phyloP scores from a whole-genome alignment of 192 early-diverging fungal species.

The Coemansia sp. region DNA sequence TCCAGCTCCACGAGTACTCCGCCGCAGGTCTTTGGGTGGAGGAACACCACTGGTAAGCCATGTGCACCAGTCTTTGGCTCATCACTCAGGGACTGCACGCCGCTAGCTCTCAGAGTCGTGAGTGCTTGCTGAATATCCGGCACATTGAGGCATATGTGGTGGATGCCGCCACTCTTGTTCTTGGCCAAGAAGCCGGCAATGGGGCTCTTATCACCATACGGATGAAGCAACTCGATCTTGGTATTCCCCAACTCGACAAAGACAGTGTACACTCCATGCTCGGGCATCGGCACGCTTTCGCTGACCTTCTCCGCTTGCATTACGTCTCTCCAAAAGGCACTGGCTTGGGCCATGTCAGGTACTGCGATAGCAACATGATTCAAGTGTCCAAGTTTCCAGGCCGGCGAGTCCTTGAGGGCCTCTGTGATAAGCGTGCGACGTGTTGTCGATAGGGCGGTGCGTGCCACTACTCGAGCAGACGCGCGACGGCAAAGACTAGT shows the following conservation, averaged over 20 bases:
- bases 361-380: slow-evolving; percentile 87
- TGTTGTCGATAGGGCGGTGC: background rate
- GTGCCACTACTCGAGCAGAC: background rate
- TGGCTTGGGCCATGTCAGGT: slow-evolving; percentile 71
- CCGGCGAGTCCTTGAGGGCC: slow-evolving; percentile 27
- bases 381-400: slow-evolving; percentile 74
- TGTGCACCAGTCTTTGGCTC: slow-evolving; percentile 85
- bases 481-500: background rate
- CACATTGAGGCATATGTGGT: slow-evolving; percentile 83
- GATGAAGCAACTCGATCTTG: slow-evolving; percentile 82
- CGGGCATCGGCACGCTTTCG: slow-evolving; percentile 69
- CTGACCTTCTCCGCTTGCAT: slow-evolving; percentile 69
- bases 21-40: slow-evolving; percentile 84
- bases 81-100: slow-evolving; percentile 66
- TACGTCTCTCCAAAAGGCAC: slow-evolving; percentile 70
- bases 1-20: slow-evolving; percentile 80
- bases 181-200: slow-evolving; percentile 79
- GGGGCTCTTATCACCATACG: slow-evolving; percentile 73
- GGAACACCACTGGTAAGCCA: slow-evolving; percentile 75
- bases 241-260: slow-evolving; percentile 87
- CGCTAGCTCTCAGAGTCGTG: slow-evolving; percentile 63
- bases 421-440: slow-evolving; percentile 23
- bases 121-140: slow-evolving; percentile 71
- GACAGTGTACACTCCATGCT: slow-evolving; percentile 86
- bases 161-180: slow-evolving; percentile 81